Evolutionary conservation across 345 rosid genomes (phyloP), one percentile per base, ranked within the genome.

Genomic region (Gossypium stocksii): DNA sequence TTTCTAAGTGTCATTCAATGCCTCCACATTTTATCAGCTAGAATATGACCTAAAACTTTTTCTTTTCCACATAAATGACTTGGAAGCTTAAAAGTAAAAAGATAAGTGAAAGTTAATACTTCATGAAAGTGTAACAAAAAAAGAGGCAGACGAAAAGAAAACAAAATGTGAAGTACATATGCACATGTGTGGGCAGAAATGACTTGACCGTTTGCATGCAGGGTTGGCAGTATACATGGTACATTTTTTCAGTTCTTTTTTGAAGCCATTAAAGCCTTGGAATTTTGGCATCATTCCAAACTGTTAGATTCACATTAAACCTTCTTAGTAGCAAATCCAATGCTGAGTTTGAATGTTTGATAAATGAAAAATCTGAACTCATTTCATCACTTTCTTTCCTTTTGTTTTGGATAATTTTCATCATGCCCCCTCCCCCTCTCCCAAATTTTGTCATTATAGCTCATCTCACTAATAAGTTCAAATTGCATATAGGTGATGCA

Each of bases 161-260:
- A 16, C 4, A 34, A 62, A 62, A 2, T 29, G 45, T 15, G 66
- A 62, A 34, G 5, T 29, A 16, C 45, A 62, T 16, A 3, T 29
- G 66, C 66, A 15, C 66, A 62, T 62, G 12, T 62, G 22, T 29
- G 5, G 66, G 66, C 45, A 62, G 66, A 62, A 43, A 29, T 62
- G 45, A 62, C 22, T 9, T 0, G 34, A 41, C 44, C 2, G 19
- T 61, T 9, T 61, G 66, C 20, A 27, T 6, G 44, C 66, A 15
- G 9, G 43, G 7, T 60, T 25, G 10, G 12, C 51, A 1, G 41
- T 2, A 27, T 9, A 14, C 6, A 61, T 27, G 19, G 19, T 27
- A 27, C 43, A 6, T 61, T 61, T 17, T 12, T 61, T 12, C 14
- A 59, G 1, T 1, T 15, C 17, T 9, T n/a, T 9, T 34, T 38